These are phyloP conservation scores for Hypoxylon sp. DNA, from an alignment of 2,329 filamentous ascomycete species.

Conservation along the genomic window DNA sequence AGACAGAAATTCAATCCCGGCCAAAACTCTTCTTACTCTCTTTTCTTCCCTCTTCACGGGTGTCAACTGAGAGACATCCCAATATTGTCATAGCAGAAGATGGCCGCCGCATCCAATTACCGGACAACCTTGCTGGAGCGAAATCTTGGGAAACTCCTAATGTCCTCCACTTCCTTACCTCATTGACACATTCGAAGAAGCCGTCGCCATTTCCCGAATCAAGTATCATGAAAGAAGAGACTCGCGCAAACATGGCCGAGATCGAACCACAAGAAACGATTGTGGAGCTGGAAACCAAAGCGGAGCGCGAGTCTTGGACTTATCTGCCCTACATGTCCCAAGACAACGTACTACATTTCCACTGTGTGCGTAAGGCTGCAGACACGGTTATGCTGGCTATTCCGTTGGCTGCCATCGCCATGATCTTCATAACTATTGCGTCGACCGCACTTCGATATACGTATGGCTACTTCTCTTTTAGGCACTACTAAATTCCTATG, in stretches of 20 bases:
- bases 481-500: background rate
- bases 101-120: conserved; percentile 37
- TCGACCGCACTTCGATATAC: conserved; percentile 45
- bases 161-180: conserved; percentile 44
- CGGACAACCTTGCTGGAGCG: conserved; percentile 39
- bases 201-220: conserved; percentile 49
- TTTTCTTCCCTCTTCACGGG: conserved; percentile 20
- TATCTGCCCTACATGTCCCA: conserved; percentile 49
- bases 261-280: conserved; percentile 48
- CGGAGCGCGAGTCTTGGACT: conserved; percentile 48
- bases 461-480: conserved; percentile 39
- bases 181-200: conserved; percentile 44
- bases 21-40: conserved; percentile 12
- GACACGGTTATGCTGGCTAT: conserved; percentile 49
- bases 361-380: conserved; percentile 48
- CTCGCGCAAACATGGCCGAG: conserved; percentile 45
- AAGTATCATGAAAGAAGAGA: conserved; percentile 52
- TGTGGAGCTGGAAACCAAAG: conserved; percentile 52
- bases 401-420: conserved; percentile 41
- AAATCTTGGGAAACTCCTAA: conserved; percentile 44
- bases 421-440: conserved; percentile 47
- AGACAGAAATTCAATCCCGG: conserved; percentile 6
- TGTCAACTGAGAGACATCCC: conserved; percentile 29
- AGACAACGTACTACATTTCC: conserved; percentile 47
- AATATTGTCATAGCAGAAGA: conserved; percentile 36